These are phyloP conservation scores for Leccinum truebloodii DNA, from an alignment of 768 basidiomycete genomes.

Conservation along the genomic window DNA sequence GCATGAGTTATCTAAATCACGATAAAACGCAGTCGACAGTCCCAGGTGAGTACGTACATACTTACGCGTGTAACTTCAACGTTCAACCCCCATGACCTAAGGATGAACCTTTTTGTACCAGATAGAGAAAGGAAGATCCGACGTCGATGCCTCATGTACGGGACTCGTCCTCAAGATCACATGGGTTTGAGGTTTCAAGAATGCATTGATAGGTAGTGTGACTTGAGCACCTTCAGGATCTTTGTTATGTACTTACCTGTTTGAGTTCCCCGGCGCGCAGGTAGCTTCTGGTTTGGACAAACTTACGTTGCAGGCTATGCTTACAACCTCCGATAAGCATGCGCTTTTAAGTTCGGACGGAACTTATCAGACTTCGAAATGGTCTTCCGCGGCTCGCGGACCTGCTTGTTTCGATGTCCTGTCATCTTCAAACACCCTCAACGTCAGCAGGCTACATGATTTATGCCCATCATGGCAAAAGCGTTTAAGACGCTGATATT, in stretches of 20 bases:
- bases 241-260: background rate
- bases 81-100: conserved; percentile 2
- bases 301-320: conserved; percentile 4
- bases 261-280: background rate
- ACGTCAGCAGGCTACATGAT: background rate
- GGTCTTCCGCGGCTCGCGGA: background rate
- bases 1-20: conserved; percentile 8
- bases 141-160: conserved; percentile 1
- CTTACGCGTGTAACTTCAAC: background rate
- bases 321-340: background rate
- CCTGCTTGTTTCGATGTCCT: background rate
- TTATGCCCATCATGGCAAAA: background rate
- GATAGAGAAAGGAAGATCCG: background rate
- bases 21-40: background rate
- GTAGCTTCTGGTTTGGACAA: background rate
- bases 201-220: background rate
- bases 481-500: background rate
- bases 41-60: background rate
- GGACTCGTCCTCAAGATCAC: background rate
- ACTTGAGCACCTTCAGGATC: background rate
- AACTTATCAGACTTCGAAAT: background rate
- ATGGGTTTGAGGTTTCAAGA: background rate
- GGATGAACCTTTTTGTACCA: conserved; percentile 4
- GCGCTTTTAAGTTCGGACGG: background rate
- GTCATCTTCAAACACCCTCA: background rate